Percentiles rank a stretch among this genome's conserved stretches.
Conservation (phyloP, 345 rosid genomes). For the Hibiscus mutabilis region DNA sequence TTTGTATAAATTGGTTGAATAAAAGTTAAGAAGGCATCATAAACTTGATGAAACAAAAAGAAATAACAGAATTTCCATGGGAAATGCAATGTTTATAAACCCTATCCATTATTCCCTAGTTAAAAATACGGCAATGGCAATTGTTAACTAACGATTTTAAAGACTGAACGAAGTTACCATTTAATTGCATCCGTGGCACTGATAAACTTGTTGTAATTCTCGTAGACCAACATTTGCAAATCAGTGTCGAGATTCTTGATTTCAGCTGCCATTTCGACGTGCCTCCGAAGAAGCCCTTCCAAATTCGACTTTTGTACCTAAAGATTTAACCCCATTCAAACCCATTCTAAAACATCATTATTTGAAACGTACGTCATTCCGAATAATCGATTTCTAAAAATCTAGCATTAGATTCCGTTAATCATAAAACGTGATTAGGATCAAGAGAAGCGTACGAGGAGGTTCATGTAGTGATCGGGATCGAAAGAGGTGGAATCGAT, state of each 20-base stretch:
- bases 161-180: conserved; percentile 40
- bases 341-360: background rate
- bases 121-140: background rate
- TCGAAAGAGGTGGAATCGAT: conserved; percentile 74
- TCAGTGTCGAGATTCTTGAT: conserved; percentile 97
- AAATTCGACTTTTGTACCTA: conserved; percentile 77
- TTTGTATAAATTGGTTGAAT: background rate
- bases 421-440: background rate
- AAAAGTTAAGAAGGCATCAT: background rate
- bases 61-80: background rate
- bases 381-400: background rate
- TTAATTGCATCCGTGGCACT: conserved; percentile 98
- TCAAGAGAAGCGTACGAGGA: conserved; percentile 46
- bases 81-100: background rate
- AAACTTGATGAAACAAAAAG: background rate
- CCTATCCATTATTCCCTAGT: background rate
- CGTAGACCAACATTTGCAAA: conserved; percentile 94
- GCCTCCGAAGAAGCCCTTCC: conserved; percentile 83
- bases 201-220: conserved; percentile 93
- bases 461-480: conserved; percentile 88
- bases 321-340: conserved; percentile 15
- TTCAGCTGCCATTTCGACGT: conserved; percentile 97
- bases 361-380: background rate
- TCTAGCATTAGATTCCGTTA: background rate
- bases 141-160: conserved; percentile 6